phyloP scores from a whole-genome alignment of 805 yeast species.

The Pichia cabralensis region DNA sequence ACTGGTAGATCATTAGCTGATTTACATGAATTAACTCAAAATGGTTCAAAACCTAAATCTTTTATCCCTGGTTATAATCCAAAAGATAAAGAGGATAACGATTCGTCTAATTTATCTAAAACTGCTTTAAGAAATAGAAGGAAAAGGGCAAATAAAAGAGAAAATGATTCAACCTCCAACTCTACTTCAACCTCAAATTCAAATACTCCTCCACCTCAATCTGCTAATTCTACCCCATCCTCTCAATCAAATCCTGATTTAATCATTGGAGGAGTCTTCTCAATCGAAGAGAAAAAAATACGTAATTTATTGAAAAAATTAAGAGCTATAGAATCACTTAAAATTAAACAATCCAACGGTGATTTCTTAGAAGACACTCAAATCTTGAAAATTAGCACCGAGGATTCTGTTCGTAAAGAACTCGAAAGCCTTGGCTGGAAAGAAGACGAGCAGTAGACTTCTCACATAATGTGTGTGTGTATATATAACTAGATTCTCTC shows the following conservation, averaged over 20 bases:
- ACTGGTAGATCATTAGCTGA: constrained; percentile 46
- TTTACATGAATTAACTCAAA: constrained; percentile 33
- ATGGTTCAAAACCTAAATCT: constrained; percentile 4
- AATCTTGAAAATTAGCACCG: constrained; percentile 79
- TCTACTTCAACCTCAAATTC: constrained; percentile 4
- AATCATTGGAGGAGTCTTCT: constrained; percentile 51
- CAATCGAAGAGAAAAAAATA: constrained; percentile 86
- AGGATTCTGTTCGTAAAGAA: constrained; percentile 68
- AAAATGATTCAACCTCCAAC: constrained; percentile 1
- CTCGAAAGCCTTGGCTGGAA: constrained; percentile 62
- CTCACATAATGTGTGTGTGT: too few species aligned
- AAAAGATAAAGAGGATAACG: too few species aligned
- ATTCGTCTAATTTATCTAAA: too few species aligned
- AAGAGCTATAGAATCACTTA: constrained; percentile 88
- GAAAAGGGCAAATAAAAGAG: constrained; percentile 56
- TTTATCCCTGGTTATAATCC: constrained; percentile 18
- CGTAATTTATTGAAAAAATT: constrained; percentile 85
- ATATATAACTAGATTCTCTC: too few species aligned
- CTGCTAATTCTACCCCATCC: neutral
- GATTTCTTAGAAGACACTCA: constrained; percentile 91
- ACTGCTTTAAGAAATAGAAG: constrained; percentile 52
- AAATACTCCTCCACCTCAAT: constrained; percentile 5
- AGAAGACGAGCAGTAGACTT: constrained; percentile 4
- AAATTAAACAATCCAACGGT: constrained; percentile 73
- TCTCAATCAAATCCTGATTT: constrained; percentile 22